phyloP scores from a whole-genome alignment of 2,329 filamentous ascomycete species.

The Aspergillus texensis region DNA sequence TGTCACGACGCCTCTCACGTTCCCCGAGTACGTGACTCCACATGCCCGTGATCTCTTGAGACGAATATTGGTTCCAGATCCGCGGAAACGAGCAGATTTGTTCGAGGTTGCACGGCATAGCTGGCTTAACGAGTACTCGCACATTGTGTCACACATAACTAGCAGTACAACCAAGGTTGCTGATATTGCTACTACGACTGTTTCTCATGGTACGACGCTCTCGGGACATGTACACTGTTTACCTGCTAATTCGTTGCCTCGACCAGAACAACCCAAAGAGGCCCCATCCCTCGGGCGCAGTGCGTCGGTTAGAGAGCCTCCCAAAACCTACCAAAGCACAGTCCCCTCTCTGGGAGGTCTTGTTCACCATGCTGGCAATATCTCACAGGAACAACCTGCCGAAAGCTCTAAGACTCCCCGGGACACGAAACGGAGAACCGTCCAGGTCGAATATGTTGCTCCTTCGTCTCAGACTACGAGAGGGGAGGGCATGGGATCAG shows the following conservation, averaged over 20 bases:
- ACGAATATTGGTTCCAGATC: constrained; percentile 92
- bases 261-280: constrained; percentile 56
- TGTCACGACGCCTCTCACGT: constrained; percentile 92
- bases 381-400: constrained; percentile 67
- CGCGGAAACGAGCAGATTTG: constrained; percentile 88
- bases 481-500: constrained; percentile 51
- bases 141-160: constrained; percentile 94
- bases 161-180: constrained; percentile 86
- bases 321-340: constrained; percentile 63
- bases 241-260: constrained; percentile 9
- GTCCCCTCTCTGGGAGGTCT: constrained; percentile 61
- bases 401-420: constrained; percentile 67
- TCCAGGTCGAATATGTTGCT: constrained; percentile 96
- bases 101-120: constrained; percentile 98
- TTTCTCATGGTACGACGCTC: constrained; percentile 56
- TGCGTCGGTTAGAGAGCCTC: constrained; percentile 85
- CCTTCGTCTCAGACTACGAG: constrained; percentile 83
- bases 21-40: constrained; percentile 97
- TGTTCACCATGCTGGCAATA: constrained; percentile 71
- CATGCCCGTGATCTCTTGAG: constrained; percentile 91
- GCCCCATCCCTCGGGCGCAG: constrained; percentile 73
- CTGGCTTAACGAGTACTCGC: constrained; percentile 96
- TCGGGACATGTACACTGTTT: neutral
- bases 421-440: constrained; percentile 88
- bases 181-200: constrained; percentile 80